Percentiles rank a stretch among this genome's conserved stretches.
phyloP scores from a whole-genome alignment of 2,329 filamentous ascomycete species.

The Paraphaeosphaeria sporulosa region DNA sequence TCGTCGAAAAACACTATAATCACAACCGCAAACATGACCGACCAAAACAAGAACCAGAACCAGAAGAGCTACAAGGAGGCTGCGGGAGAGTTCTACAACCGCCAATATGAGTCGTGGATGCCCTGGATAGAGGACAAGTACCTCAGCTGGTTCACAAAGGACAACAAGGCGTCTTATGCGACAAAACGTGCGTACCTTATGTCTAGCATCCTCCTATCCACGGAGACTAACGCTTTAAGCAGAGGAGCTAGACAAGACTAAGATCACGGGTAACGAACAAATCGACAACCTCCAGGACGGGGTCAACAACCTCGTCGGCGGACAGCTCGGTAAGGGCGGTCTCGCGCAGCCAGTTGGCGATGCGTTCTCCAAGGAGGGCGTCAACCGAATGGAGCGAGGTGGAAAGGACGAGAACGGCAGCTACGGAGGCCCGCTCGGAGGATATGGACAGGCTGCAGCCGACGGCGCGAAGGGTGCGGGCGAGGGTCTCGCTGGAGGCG shows the following conservation, averaged over 20 bases:
- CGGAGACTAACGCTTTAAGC: constrained; percentile 2
- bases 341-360: constrained; percentile 71
- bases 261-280: constrained; percentile 71
- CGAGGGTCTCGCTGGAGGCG: constrained; percentile 29
- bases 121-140: constrained; percentile 80
- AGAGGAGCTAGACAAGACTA: constrained; percentile 74
- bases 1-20: not conserved
- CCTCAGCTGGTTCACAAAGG: constrained; percentile 75
- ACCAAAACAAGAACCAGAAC: constrained; percentile 17
- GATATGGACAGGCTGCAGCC: constrained; percentile 40
- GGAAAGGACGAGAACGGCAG: constrained; percentile 68
- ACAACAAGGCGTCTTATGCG: constrained; percentile 78
- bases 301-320: constrained; percentile 67
- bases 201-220: not conserved
- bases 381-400: constrained; percentile 70
- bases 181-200: constrained; percentile 66
- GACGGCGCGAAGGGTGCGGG: constrained; percentile 43
- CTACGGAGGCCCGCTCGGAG: constrained; percentile 42
- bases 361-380: constrained; percentile 67
- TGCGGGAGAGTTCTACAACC: constrained; percentile 66
- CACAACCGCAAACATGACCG: constrained; percentile 12
- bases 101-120: constrained; percentile 77
- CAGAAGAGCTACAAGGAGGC: constrained; percentile 42
- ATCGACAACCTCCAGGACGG: constrained; percentile 74
- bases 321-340: constrained; percentile 73